Conservation (phyloP, 331 rosid species). For the Pyracantha coccinea region DNA sequence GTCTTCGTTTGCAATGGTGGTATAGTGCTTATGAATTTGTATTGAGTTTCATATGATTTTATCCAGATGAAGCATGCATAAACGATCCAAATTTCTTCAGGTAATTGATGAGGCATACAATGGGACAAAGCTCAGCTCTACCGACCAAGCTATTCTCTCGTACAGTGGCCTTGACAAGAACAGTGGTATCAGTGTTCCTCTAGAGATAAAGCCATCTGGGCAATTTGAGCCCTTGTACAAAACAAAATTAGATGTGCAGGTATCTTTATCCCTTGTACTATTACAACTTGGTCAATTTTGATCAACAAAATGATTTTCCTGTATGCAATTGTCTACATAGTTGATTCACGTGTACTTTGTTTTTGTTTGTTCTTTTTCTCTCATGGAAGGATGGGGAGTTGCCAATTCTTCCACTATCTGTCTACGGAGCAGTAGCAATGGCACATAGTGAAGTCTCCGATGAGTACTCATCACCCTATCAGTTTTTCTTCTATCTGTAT, state of each 20-base stretch:
- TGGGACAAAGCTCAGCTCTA: constrained; percentile 52
- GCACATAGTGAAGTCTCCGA: constrained; percentile 75
- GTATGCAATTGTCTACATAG: background rate
- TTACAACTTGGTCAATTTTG: background rate
- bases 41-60: background rate
- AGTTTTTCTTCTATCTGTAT: constrained; percentile 89
- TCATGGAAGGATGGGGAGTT: constrained; percentile 81
- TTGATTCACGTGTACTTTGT: constrained; percentile 10
- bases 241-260: constrained; percentile 83
- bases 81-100: constrained; percentile 26
- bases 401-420: constrained; percentile 91
- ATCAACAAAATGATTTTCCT: background rate
- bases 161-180: constrained; percentile 48
- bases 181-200: constrained; percentile 55
- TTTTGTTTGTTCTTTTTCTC: background rate
- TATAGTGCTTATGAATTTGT: background rate
- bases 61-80: background rate
- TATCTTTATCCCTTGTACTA: constrained; percentile 13
- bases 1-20: background rate
- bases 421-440: constrained; percentile 95
- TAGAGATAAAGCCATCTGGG: constrained; percentile 85
- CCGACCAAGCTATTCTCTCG: constrained; percentile 80
- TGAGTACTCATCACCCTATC: constrained; percentile 66
- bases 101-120: constrained; percentile 82
- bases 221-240: constrained; percentile 87